Base-by-base conservation (phyloP, 2,329 filamentous ascomycete species). In the Aspergillus pseudonomiae region DNA sequence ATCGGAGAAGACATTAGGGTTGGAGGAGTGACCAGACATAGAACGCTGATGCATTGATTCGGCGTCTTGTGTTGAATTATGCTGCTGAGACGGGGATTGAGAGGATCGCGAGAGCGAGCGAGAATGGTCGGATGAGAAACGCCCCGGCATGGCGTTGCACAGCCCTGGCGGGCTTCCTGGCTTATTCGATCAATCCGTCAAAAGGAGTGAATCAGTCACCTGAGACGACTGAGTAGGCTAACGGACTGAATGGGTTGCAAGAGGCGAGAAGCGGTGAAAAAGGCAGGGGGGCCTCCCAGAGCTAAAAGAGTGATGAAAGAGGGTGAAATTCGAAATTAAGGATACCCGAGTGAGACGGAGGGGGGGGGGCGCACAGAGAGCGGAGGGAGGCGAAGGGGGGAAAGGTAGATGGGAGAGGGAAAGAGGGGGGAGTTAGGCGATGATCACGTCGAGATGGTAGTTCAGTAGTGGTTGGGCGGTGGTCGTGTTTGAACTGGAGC, bases 1-100 rank as follows among this genome's bases (percentile, higher is more conserved):
- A 68, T 83, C 81, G 64, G 81, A 81, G 70, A 83, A 83, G 43
- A 83, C 76, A 70, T 83, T 79, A 54, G 78, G 75, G 65, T 80
- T 78, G 48, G 75, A 74, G 39, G 70, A 74, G 65, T 69, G 73
- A 73, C 68, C 66, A 61, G 74, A 72, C 48, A 60, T 64, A 19
- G 75, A 75, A 19, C 69, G 69, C 57, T 69, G 71, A 71, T 69
- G 67, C 65, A 73, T 73, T 65, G 72, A 67, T 45, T 76, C 74
- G 57, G 64, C 62, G 50, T 70, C 63, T 46, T 70, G 68, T 21
- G 69, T 61, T 50, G 70, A 69, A 10, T 69, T 70, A 39, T 63
- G 61, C 26, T 65, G 70, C 62, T 71, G 71, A 24, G 65, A 60
- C n/a, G 59, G 59, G 30, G 68, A 68, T 53, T 69, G 71, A 55